A percentile compares a stretch with the other conserved stretches of the same genome.
These are phyloP conservation scores for Elongisporangium prolatum DNA, from an alignment of 352 stramenopile genomes.

Conservation along the genomic window DNA sequence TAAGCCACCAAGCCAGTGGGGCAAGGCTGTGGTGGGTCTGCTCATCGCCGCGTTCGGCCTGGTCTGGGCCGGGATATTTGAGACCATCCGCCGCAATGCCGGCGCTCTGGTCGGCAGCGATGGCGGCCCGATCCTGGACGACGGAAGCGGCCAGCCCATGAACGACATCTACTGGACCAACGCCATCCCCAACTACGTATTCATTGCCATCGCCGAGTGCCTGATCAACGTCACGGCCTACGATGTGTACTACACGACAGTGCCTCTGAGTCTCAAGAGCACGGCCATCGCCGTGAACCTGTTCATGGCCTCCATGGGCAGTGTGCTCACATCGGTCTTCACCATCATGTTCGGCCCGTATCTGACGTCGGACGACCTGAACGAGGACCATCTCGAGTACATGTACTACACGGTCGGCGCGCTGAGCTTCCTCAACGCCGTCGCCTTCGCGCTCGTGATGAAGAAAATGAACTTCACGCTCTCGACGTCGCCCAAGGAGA, in stretches of 20 bases:
- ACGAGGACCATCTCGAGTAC: constrained; percentile 46
- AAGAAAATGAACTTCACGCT: constrained; percentile 51
- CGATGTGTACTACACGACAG: constrained; percentile 55
- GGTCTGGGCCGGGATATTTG: constrained; percentile 34
- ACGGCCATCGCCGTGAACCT: constrained; percentile 34
- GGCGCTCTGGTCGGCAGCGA: constrained; percentile 22
- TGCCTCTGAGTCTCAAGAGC: constrained; percentile 51
- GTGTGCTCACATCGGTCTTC: constrained; percentile 40
- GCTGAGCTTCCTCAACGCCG: constrained; percentile 46
- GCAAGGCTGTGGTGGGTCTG: constrained; percentile 20
- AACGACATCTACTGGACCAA: constrained; percentile 52
- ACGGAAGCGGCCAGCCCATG: constrained; percentile 37
- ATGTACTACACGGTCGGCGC: constrained; percentile 58
- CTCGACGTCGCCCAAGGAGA: constrained; percentile 13
- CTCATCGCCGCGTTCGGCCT: constrained; percentile 25
- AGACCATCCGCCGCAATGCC: constrained; percentile 34
- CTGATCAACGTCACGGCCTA: constrained; percentile 61
- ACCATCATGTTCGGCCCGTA: constrained; percentile 44
- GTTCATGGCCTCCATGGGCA: constrained; percentile 43
- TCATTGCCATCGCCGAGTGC: constrained; percentile 50
- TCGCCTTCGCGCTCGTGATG: constrained; percentile 41
- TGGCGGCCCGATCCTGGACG: constrained; percentile 25
- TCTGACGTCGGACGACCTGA: constrained; percentile 47
- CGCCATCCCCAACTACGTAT: constrained; percentile 50
- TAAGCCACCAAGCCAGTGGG: constrained; percentile 25